Conservation (phyloP, 371 early-diverging fungal species). For the Nosema muscidifuracis region DNA sequence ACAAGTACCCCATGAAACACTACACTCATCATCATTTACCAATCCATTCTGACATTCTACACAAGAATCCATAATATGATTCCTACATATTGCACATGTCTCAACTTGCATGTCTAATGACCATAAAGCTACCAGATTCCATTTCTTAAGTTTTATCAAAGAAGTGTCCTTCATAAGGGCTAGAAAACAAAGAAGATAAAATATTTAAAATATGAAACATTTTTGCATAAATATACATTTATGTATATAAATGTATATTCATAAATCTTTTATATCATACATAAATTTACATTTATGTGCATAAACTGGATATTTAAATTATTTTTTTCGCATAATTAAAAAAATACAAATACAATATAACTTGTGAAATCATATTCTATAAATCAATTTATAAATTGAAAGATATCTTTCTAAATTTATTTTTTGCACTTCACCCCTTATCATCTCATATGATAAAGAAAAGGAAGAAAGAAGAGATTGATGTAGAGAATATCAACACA, state of each 20-base stretch:
- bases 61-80: constrained; percentile 99
- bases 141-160: constrained; percentile 33
- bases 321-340: too few relatives aligned
- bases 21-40: constrained; percentile 83
- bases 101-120: constrained; percentile 84
- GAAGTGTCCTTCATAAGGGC: constrained; percentile 3
- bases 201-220: background rate
- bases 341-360: too few relatives aligned
- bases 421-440: too few relatives aligned
- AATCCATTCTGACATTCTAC: constrained; percentile 67
- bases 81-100: constrained; percentile 98
- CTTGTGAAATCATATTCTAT: too few relatives aligned
- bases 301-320: too few relatives aligned
- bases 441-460: background rate
- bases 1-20: constrained; percentile 95
- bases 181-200: background rate
- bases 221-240: too few relatives aligned
- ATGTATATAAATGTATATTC: too few relatives aligned
- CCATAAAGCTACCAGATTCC: constrained; percentile 63
- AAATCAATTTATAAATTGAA: too few relatives aligned
- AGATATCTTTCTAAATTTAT: too few relatives aligned
- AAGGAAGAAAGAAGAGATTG: background rate
- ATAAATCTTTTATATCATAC: too few relatives aligned
- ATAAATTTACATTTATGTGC: too few relatives aligned
- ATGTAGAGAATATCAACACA: background rate